Evolutionary conservation across 345 rosid species (phyloP).

Genomic region (Eutrema heterophyllum): DNA sequence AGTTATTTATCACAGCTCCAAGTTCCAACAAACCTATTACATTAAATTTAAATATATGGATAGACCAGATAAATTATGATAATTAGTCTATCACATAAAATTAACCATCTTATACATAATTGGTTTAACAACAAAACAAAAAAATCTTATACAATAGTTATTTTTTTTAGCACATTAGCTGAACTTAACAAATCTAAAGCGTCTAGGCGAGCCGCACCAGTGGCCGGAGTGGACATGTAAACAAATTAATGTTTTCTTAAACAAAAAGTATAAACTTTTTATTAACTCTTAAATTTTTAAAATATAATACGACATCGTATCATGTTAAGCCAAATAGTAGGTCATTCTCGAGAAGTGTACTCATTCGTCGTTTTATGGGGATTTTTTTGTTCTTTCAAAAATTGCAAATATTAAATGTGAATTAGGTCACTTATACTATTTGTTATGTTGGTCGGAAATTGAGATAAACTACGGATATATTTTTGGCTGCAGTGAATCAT

Average conservation of each 20-base stretch:
- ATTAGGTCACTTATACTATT: neutral
- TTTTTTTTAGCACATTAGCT: neutral
- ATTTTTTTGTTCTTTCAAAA: neutral
- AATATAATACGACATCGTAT: no score
- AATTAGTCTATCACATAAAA: neutral
- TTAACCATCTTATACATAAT: neutral
- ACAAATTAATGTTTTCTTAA: neutral
- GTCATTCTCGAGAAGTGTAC: conserved; percentile 23
- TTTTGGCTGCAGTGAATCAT: neutral
- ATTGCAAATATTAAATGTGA: neutral
- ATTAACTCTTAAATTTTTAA: neutral
- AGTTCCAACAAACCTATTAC: conserved; percentile 27
- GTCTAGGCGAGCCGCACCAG: conserved; percentile 27
- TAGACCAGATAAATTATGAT: neutral
- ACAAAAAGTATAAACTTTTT: neutral
- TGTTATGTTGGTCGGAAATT: neutral
- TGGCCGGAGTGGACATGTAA: conserved; percentile 5
- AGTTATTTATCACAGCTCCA: conserved; percentile 15
- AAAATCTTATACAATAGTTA: no score
- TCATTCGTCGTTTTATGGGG: conserved; percentile 23
- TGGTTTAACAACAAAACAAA: no score
- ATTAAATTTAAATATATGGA: neutral
- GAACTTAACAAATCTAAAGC: conserved; percentile 1
- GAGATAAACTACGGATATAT: neutral
- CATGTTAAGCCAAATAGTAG: neutral